Percentiles rank a stretch among this genome's conserved stretches.
Conservation (phyloP, 495 filamentous ascomycete genomes). For the Trichoderma parareesei region DNA sequence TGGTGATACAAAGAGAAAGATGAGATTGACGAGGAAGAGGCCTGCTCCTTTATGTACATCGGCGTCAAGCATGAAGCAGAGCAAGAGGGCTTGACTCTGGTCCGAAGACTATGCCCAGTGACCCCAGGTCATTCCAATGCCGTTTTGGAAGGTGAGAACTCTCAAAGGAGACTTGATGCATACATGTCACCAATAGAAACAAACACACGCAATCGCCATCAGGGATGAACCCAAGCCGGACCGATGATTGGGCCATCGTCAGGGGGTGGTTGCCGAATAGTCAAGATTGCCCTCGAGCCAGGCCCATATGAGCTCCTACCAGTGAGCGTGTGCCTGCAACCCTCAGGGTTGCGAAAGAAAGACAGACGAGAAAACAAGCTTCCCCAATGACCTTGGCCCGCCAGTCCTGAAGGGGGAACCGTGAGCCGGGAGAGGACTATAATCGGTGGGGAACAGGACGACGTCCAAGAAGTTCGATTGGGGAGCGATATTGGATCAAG, state of each 20-base stretch:
- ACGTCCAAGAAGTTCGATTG: not conserved
- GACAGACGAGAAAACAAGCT: not conserved
- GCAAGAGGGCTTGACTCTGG: not conserved
- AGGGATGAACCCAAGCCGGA: not conserved
- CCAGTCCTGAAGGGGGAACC: conserved; percentile 2
- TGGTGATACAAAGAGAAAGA: not conserved
- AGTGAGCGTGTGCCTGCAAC: not conserved
- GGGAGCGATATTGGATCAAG: conserved; percentile 7
- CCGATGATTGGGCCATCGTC: not conserved
- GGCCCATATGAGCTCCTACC: not conserved
- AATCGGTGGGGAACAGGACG: not conserved
- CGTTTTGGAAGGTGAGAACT: conserved; percentile 8
- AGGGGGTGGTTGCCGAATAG: not conserved
- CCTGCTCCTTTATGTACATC: not conserved
- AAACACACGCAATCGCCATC: not conserved
- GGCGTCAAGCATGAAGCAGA: not conserved
- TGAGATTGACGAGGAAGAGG: not conserved
- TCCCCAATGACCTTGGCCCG: not conserved
- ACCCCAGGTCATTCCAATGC: conserved; percentile 8
- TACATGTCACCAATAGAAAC: not conserved
- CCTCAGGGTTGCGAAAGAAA: no score
- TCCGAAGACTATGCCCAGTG: not conserved
- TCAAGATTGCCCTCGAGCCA: not conserved
- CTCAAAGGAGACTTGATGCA: not conserved
- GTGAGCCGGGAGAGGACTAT: not conserved